Conservation (phyloP, 2,329 filamentous ascomycete genomes). For the Escovopsis sp. region DNA sequence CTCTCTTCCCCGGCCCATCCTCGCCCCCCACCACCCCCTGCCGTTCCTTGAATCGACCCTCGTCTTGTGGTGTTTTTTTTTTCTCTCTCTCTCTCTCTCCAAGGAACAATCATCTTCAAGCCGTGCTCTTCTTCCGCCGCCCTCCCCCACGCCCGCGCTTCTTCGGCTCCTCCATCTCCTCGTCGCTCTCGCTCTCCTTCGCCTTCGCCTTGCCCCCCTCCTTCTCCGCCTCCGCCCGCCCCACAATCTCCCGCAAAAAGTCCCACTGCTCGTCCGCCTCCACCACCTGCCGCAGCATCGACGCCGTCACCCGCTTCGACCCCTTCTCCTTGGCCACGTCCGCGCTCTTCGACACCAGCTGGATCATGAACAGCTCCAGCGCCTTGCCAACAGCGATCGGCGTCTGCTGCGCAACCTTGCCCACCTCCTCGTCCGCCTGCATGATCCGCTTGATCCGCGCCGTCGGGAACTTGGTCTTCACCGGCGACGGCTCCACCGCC, state of each 20-base stretch:
- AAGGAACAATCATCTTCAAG: constrained; percentile 5
- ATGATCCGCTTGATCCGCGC: constrained; percentile 98
- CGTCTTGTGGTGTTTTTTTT: too few relatives aligned
- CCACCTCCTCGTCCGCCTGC: constrained; percentile 97
- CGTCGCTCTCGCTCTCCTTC: constrained; percentile 41
- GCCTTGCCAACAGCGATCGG: constrained; percentile 93
- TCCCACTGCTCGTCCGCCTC: constrained; percentile 85
- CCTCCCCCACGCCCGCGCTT: constrained; percentile 31
- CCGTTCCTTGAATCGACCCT: neutral
- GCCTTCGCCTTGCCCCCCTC: constrained; percentile 24
- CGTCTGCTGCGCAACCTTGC: constrained; percentile 95
- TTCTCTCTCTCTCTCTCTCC: neutral
- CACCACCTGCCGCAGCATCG: constrained; percentile 85
- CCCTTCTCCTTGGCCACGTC: constrained; percentile 68
- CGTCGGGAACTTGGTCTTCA: constrained; percentile 92
- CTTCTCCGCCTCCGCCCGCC: constrained; percentile 57
- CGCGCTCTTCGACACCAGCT: constrained; percentile 77
- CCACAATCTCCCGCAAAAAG: constrained; percentile 81
- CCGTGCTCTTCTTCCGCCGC: constrained; percentile 35
- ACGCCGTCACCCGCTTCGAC: constrained; percentile 77
- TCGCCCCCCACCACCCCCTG: neutral
- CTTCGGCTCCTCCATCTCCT: constrained; percentile 32
- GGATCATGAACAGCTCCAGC: constrained; percentile 94
- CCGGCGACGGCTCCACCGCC: constrained; percentile 48
- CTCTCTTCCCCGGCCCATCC: neutral